Base-by-base conservation (phyloP, 495 filamentous ascomycete genomes). In the Tricharina praecox region DNA sequence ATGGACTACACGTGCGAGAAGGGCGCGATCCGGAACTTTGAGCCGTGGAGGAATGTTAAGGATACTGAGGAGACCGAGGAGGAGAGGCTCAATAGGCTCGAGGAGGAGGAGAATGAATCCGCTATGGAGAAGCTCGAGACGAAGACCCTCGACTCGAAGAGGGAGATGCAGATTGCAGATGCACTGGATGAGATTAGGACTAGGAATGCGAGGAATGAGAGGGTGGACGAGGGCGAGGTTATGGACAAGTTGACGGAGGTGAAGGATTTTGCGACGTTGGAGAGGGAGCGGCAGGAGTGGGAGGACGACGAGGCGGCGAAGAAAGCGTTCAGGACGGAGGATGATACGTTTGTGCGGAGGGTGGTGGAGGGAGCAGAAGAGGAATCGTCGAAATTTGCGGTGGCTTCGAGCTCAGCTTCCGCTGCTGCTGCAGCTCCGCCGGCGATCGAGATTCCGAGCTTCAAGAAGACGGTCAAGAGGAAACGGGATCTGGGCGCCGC, bases 111-210 rank as follows among this genome's bases (percentile, higher is more conserved):
- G 47, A 67, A 64, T 24, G 70, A 74, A 54, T 78, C 83, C 57
- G 76, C 76, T 50, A 88, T 88, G 82, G 74, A 74, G 16, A 81
- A 82, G 58, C 59, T 88, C 51, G 82, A 87, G 63, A 72, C 74
- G 45, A 87, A 87, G 64, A 93, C 85, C 48, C 65, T 78, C 23
- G 92, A 99, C 63, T 84, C 85, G n/a, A 93, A 90, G 69, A 69
- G 80, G 47, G 92, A 96, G 67, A 96, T 99, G 92, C 81, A 78
- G 39, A 81, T 96, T 54, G 92, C 92, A 28, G 92, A 99, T 68
- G 85, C 85, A 24, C 65, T 99, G 52, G 92, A 99, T 64, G 86
- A 96, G 66, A 95, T 96, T 38, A 69, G 90, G 48, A 85, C 77
- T 32, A 65, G 88, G 53, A 99, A 96, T 68, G 92, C 90, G 15